Evolutionary conservation across 2,329 filamentous ascomycete genomes (phyloP), one percentile per base, ranked within the genome.

Genomic region (Sporothrix phasma): DNA sequence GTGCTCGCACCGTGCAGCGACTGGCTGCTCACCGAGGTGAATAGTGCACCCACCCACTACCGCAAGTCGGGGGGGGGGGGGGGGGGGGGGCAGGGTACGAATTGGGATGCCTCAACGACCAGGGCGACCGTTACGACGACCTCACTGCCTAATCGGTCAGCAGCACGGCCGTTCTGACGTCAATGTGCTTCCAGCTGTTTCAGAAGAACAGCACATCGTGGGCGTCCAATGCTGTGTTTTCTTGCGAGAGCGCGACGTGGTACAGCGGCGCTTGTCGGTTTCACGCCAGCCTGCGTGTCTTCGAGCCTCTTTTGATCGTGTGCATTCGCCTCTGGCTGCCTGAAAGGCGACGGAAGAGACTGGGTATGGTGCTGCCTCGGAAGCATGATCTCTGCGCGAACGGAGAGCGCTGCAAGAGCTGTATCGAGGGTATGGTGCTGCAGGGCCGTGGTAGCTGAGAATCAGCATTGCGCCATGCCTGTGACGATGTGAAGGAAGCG

Each of bases 1-100:
- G 43, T 19, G 24, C 39, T 10, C 31, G 11, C 37, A n/a, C 19
- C 22, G 29, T 43, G 46, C 22, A 62, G 37, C 17, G 37, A 62
- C 60, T 62, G 60, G 46, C 31, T 43, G 34, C 37, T 62, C 31
- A 62, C 60, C 60, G 46, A 62, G 60, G 60, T 62, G 60, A 62
- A 34, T 37, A 11, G 29, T 39, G 43, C 22, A 3, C 31, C 29
- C 39, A 60, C 43, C n/a, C 53, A 22, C 26, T 34, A 17, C 19
- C 17, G 37, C 10, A 10, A 41, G 34, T 37, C 4, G 26, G n/a
- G 22, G 53, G 7, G 3, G 15, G 29, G 19, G 26, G 17, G n/a
- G 53, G 3, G 26, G n/a, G 22, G 53, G 7, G 3, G 15, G 29
- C 34, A 41, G 17, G n/a, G 53, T 41, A 34, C n/a, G 19, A 13